phyloP scores from a whole-genome alignment of 768 basidiomycete species.

The Tulasnella sp. region DNA sequence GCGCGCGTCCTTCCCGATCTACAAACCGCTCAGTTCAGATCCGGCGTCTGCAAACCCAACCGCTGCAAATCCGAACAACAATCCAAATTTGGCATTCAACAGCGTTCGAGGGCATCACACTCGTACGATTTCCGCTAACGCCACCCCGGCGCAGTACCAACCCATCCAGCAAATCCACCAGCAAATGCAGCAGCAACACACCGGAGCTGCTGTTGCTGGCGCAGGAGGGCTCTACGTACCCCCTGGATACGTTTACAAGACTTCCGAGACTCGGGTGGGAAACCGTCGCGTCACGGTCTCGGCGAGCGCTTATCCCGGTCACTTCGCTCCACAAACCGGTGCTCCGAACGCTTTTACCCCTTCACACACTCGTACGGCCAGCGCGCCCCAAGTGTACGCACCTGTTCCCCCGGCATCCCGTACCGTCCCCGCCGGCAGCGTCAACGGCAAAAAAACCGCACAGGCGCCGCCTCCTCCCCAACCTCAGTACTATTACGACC shows the following conservation, averaged over 20 bases:
- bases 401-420: neutral
- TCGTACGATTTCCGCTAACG: neutral
- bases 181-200: slow-evolving; percentile 13
- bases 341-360: slow-evolving; percentile 1
- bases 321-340: slow-evolving; percentile 19
- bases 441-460: neutral
- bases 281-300: slow-evolving; percentile 27
- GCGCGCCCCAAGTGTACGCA: neutral
- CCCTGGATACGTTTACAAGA: slow-evolving; percentile 23
- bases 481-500: slow-evolving; percentile 10
- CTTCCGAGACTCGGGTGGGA: slow-evolving; percentile 9
- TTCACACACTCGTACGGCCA: neutral
- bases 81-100: neutral
- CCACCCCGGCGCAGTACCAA: neutral
- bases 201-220: neutral
- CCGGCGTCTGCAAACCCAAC: neutral
- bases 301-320: slow-evolving; percentile 22
- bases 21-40: neutral
- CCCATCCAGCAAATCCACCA: slow-evolving; percentile 11
- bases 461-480: neutral
- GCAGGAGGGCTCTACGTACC: neutral
- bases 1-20: slow-evolving; percentile 17
- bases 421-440: slow-evolving; percentile 18
- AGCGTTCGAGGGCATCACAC: neutral
- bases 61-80: neutral